Conservation (phyloP, 2,329 filamentous ascomycete genomes). For the Penicillium occitanis region DNA sequence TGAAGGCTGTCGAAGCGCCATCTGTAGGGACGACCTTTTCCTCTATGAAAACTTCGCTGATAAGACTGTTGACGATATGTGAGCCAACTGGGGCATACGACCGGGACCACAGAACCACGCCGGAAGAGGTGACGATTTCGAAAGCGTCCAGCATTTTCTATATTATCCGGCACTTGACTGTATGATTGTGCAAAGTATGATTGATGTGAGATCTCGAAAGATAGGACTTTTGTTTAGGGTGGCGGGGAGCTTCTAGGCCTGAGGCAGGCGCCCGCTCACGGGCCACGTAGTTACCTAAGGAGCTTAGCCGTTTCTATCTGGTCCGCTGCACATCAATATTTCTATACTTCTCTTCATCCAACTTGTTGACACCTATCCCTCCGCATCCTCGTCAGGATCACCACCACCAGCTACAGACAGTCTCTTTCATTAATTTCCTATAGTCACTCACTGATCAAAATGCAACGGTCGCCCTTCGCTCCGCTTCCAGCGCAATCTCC, state of each 20-base stretch:
- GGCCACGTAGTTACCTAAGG: constrained; percentile 7
- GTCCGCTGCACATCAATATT: background rate
- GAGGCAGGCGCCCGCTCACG: constrained; percentile 1
- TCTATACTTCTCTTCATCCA: background rate
- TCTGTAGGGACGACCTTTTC: constrained; percentile 70
- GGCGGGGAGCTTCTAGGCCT: constrained; percentile 14
- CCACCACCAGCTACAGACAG: background rate
- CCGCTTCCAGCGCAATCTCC: constrained; percentile 75
- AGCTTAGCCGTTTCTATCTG: background rate
- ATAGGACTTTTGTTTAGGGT: background rate
- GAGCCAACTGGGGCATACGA: constrained; percentile 77
- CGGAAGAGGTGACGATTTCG: constrained; percentile 92
- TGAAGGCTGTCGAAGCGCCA: constrained; percentile 69
- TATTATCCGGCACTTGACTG: background rate
- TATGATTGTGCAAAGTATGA: no score
- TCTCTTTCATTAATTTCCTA: background rate
- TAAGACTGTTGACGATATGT: constrained; percentile 87
- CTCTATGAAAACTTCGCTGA: constrained; percentile 96
- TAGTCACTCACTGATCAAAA: constrained; percentile 39
- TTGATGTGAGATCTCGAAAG: background rate
- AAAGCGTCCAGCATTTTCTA: constrained; percentile 84
- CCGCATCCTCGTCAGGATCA: background rate
- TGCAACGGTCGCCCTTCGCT: constrained; percentile 84
- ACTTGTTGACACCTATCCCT: constrained; percentile 9
- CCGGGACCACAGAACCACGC: constrained; percentile 94